Conservation (phyloP, 345 rosid genomes). For the Sisymbrium altissimum region DNA sequence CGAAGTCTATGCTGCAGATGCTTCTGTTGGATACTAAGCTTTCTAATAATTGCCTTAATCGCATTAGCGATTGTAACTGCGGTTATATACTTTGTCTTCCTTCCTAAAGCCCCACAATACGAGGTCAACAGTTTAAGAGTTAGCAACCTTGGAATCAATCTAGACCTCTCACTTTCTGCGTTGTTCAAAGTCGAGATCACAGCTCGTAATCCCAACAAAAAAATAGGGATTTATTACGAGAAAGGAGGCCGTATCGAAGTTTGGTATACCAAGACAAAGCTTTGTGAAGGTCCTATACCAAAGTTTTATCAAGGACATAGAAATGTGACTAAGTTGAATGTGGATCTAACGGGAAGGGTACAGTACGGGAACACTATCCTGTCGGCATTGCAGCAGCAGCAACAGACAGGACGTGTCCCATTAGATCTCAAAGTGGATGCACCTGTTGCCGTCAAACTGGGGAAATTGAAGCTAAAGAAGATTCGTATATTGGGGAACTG, state of each 20-base stretch:
- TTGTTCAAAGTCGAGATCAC: slow-evolving; percentile 70
- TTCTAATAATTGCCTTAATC: slow-evolving; percentile 41
- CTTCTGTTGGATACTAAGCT: slow-evolving; percentile 56
- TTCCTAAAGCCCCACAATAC: slow-evolving; percentile 71
- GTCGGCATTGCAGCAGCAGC: slow-evolving; percentile 76
- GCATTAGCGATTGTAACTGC: slow-evolving; percentile 46
- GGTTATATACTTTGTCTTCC: slow-evolving; percentile 61
- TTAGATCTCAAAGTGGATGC: slow-evolving; percentile 68
- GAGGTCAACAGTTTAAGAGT: slow-evolving; percentile 61
- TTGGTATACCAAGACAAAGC: slow-evolving; percentile 59
- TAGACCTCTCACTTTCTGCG: slow-evolving; percentile 60
- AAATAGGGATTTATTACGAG: slow-evolving; percentile 77
- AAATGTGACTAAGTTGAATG: slow-evolving; percentile 63
- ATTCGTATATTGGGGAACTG: slow-evolving; percentile 64
- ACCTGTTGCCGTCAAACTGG: slow-evolving; percentile 65
- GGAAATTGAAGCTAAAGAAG: slow-evolving; percentile 64
- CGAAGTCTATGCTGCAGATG: slow-evolving; percentile 58
- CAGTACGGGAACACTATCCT: slow-evolving; percentile 61
- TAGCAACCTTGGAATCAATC: slow-evolving; percentile 61
- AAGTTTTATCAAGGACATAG: slow-evolving; percentile 79
- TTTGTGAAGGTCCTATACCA: slow-evolving; percentile 72
- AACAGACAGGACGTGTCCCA: slow-evolving; percentile 78
- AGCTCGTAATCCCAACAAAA: slow-evolving; percentile 77
- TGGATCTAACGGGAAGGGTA: slow-evolving; percentile 51
- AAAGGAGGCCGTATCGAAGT: slow-evolving; percentile 63